Base-by-base conservation (phyloP, 495 filamentous ascomycete species). In the Cladorrhinum samala region DNA sequence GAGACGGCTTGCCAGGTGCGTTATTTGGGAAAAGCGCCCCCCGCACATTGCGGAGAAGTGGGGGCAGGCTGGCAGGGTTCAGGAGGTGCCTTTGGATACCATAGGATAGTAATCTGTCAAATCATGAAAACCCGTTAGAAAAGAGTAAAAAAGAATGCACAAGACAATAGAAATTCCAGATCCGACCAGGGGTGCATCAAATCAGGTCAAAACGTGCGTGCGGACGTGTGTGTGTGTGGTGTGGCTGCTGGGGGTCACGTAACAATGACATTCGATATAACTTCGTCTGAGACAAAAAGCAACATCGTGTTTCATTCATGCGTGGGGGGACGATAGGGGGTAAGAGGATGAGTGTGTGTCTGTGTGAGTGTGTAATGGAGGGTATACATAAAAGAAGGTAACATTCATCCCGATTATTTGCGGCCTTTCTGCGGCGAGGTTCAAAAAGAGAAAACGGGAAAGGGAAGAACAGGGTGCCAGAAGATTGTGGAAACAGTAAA, bases 21-120 rank as follows among this genome's bases (percentile, higher is more conserved):
- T 93, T 91, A 71, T 84, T 81, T 23, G 91, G 90, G 66, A 95
- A 95, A 40, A 95, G 70, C 49, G 84, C 77, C 46, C 77, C 79
- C 66, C 92, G 83, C 60, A 83, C 75, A 51, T 77, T 78, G 63
- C 83, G 80, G 55, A 97, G 83, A 52, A 91, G 73, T 57, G 80
- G 77, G 68, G 89, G 88, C 49, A 93, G 76, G 60, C 83, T 76
- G 52, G 77, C 70, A 48, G 87, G 79, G 70, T 83, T 80, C 20
- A 87, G 72, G 52, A 94, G 65, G 61, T 81, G 73, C 48, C 76
- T 75, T 55, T 79, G 72, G 58, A 95, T 79, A 58, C 79, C 78
- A 67, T 86, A 75, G 52, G 84, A 86, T 56, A 95, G 79, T 56
- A 91, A 83, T 72, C 88, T 91, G 45, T 55, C 36, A 51, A 30